These are phyloP conservation scores for Boletus sensibilis DNA, from an alignment of 768 basidiomycete genomes.

Conservation along the genomic window DNA sequence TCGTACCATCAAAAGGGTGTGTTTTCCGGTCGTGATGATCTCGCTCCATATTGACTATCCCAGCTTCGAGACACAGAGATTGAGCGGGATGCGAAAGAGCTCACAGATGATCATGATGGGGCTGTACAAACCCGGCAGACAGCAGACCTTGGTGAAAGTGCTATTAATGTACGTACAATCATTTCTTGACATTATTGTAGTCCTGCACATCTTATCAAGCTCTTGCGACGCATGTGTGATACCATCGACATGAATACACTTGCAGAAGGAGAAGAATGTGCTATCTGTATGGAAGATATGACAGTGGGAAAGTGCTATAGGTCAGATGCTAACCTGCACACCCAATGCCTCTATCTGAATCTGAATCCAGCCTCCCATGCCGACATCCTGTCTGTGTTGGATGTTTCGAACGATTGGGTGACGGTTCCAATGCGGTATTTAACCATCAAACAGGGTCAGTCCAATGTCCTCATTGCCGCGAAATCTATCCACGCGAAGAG, in stretches of 20 bases:
- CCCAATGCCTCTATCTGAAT: not conserved
- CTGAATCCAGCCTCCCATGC: slow-evolving; percentile 10
- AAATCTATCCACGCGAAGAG: slow-evolving; percentile 6
- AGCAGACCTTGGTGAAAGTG: slow-evolving; percentile 9
- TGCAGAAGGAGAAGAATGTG: slow-evolving; percentile 21
- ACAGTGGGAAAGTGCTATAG: slow-evolving; percentile 17
- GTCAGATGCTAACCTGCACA: slow-evolving; percentile 5
- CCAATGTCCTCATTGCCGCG: slow-evolving; percentile 23
- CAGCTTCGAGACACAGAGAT: slow-evolving; percentile 19
- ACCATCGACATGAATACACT: slow-evolving; percentile 22
- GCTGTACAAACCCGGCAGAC: not conserved
- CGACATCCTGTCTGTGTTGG: slow-evolving; percentile 15
- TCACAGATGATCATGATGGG: not conserved
- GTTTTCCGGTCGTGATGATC: not conserved
- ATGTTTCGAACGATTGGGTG: slow-evolving; percentile 13
- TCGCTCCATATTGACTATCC: not conserved
- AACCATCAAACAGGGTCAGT: not conserved
- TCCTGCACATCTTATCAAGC: slow-evolving; percentile 4
- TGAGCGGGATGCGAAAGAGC: slow-evolving; percentile 14
- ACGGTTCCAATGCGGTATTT: not conserved
- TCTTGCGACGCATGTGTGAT: slow-evolving; percentile 17
- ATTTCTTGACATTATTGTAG: not conserved
- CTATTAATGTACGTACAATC: slow-evolving; percentile 6
- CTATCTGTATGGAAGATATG: slow-evolving; percentile 22
- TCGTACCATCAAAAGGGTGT: slow-evolving; percentile 17